These are phyloP conservation scores for Cynanchum wilfordii DNA, from an alignment of 257 asterid species.

Conservation along the genomic window DNA sequence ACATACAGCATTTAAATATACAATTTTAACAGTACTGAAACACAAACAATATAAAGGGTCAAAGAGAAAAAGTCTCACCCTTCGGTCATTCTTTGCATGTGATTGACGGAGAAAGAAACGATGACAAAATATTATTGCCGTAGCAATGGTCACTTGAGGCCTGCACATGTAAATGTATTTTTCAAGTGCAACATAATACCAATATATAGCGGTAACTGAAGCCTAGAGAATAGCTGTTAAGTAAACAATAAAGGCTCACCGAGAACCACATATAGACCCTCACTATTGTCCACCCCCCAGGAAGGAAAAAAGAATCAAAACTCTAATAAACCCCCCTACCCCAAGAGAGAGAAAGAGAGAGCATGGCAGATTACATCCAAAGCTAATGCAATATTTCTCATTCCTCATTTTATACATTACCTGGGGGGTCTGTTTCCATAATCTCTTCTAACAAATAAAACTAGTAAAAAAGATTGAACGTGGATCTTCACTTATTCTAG, in stretches of 20 bases:
- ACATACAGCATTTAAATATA: not conserved
- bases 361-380: not conserved
- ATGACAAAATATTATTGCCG: conserved; percentile 91
- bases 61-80: conserved; percentile 49
- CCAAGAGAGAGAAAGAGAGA: not conserved
- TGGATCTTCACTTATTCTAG: not conserved
- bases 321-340: not conserved
- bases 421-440: not conserved
- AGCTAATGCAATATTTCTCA: not conserved
- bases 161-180: conserved; percentile 38
- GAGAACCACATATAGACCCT: not conserved
- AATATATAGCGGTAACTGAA: not conserved
- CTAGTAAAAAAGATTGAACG: not conserved
- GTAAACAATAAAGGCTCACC: not conserved
- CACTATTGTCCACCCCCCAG: not conserved
- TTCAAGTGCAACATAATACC: not conserved
- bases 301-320: not conserved
- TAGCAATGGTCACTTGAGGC: conserved; percentile 97
- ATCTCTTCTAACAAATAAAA: not conserved
- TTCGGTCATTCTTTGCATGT: conserved; percentile 74
- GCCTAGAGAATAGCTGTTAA: not conserved
- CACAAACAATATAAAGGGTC: not conserved
- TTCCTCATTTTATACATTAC: not conserved
- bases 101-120: conserved; percentile 95
- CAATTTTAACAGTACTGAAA: not conserved